Conservation (phyloP, 2,329 filamentous ascomycete genomes). For the Whalleya microplaca region DNA sequence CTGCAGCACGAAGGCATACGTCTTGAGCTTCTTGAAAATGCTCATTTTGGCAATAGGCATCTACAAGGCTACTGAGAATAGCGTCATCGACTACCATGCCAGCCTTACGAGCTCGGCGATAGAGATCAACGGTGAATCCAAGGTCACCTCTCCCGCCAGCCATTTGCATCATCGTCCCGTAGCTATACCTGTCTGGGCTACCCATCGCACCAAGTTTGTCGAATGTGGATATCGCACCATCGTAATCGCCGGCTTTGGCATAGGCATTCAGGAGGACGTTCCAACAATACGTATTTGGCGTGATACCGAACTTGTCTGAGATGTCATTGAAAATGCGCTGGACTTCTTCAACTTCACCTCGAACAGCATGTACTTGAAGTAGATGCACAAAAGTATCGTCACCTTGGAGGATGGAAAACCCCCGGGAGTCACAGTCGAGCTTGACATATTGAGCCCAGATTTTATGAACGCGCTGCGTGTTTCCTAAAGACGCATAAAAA, state of each 20-base stretch:
- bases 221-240: conserved; percentile 68
- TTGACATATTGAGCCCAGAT: conserved; percentile 50
- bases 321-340: conserved; percentile 67
- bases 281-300: conserved; percentile 67
- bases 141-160: conserved; percentile 74
- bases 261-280: conserved; percentile 78
- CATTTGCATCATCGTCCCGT: conserved; percentile 74
- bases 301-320: conserved; percentile 53
- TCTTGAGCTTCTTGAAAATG: conserved; percentile 58
- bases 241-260: conserved; percentile 66
- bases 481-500: conserved; percentile 53
- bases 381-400: conserved; percentile 57
- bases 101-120: conserved; percentile 62
- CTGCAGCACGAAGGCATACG: conserved; percentile 60
- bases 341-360: conserved; percentile 65
- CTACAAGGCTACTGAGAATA: conserved; percentile 68
- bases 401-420: conserved; percentile 37
- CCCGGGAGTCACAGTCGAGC: conserved; percentile 37
- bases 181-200: conserved; percentile 65
- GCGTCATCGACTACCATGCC: conserved; percentile 54
- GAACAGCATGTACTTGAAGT: conserved; percentile 71
- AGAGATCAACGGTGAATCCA: conserved; percentile 67
- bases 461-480: conserved; percentile 48
- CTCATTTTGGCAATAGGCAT: conserved; percentile 66
- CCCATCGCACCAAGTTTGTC: conserved; percentile 56